Evolutionary conservation across 331 rosid species (phyloP).

Genomic region (Dryas integrifolia): DNA sequence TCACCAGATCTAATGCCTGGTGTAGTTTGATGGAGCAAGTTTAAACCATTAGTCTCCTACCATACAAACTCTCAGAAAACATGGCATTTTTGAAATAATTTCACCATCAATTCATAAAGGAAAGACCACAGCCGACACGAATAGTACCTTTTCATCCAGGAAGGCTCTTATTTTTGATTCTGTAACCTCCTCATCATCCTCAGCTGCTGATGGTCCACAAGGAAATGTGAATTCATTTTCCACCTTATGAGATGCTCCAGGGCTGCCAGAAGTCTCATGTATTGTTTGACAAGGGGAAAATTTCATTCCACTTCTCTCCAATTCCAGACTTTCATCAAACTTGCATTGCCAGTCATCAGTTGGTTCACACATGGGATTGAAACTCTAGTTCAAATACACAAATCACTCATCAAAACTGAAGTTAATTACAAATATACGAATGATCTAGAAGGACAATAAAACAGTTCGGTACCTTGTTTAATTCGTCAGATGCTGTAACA

Average conservation of each 20-base stretch:
- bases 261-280: conserved; percentile 27
- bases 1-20: conserved; percentile 78
- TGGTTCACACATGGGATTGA: conserved; percentile 74
- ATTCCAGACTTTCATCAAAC: conserved; percentile 48
- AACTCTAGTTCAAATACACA: conserved; percentile 57
- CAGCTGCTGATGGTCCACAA: conserved; percentile 51
- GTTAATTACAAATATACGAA: conserved; percentile 21
- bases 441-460: conserved; percentile 10
- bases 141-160: conserved; percentile 66
- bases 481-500: conserved; percentile 39
- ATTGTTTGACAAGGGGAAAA: conserved; percentile 41
- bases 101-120: not conserved
- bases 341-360: conserved; percentile 57
- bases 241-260: conserved; percentile 35
- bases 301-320: conserved; percentile 42
- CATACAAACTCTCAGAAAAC: conserved; percentile 11
- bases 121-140: conserved; percentile 2
- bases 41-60: conserved; percentile 14
- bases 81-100: conserved; percentile 9
- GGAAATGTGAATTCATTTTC: conserved; percentile 49
- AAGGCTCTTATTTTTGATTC: conserved; percentile 82
- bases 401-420: conserved; percentile 21
- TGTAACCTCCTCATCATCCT: conserved; percentile 80
- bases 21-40: conserved; percentile 24
- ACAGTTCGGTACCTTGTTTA: conserved; percentile 53